A percentile compares a stretch with the other conserved stretches of the same genome.
Evolutionary conservation across 257 asterid genomes (phyloP).

Genomic region (Solanum rostratum): DNA sequence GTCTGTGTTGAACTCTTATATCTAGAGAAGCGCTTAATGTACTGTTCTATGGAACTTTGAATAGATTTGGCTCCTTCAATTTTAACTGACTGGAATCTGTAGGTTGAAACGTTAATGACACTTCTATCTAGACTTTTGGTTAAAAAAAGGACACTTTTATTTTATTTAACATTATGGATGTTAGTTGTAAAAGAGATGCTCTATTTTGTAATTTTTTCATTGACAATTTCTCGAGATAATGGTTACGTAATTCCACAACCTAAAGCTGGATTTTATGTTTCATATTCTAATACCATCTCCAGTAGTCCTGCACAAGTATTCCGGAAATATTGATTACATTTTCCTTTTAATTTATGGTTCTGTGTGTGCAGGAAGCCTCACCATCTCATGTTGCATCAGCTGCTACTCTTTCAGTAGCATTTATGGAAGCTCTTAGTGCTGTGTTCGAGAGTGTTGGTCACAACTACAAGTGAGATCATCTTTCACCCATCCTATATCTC

Average conservation of each 20-base stretch:
- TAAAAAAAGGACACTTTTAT: not conserved
- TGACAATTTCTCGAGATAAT: not conserved
- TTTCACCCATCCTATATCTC: not conserved
- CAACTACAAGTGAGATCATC: conserved; percentile 48
- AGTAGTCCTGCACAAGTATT: not conserved
- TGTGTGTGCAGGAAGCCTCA: conserved; percentile 51
- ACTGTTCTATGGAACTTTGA: not conserved
- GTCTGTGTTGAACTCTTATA: not conserved
- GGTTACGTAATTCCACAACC: not conserved
- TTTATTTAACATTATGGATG: not conserved
- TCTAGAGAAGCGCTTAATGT: not conserved
- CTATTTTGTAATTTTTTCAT: not conserved
- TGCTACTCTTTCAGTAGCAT: conserved; percentile 90
- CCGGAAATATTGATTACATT: not conserved
- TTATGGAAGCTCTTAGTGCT: conserved; percentile 83
- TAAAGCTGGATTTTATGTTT: not conserved
- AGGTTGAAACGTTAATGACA: not conserved
- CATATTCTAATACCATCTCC: not conserved
- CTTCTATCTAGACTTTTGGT: not conserved
- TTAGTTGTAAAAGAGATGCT: not conserved
- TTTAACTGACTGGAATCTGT: not conserved
- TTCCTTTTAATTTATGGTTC: not conserved
- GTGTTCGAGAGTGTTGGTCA: conserved; percentile 63
- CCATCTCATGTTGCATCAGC: conserved; percentile 96
- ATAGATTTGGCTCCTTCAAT: not conserved